Base-by-base conservation (phyloP, 2,329 filamentous ascomycete species). In the Onygenales sp. region DNA sequence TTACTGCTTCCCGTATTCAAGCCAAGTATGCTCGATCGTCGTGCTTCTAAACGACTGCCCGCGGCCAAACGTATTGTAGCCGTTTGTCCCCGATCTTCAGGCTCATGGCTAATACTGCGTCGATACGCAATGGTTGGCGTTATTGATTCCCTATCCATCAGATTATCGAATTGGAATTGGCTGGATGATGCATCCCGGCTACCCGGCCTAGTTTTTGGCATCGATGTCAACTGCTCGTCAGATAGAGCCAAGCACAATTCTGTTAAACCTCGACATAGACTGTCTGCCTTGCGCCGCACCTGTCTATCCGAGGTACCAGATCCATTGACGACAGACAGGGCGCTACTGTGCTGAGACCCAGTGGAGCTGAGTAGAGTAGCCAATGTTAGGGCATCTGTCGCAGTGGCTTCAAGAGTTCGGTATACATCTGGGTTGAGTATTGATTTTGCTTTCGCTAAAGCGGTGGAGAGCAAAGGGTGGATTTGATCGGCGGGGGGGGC, bases 211-310 rank as follows among this genome's bases (percentile, higher is more conserved):
- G 62, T 61, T 43, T 59, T 63, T 33, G 57, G 44, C 27, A 49
- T 21, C 8, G 57, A 52, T 27, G 61, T 62, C 47, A 67, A 52
- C 32, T 68, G 64, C 42, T 82, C 80, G 58, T 88, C 86, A 33
- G 84, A 84, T 52, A 98, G 74, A 0, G 90, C 87, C 53, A 98
- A 80, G 65, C 89, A 95, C 6, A 98, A 77, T 69, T 98, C 93
- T 0, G 92, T 97, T 59, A 98, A 73, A 64, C 87, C 93, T 52
- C 92, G 86, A 67, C 93, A 97, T 66, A 98, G 83, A 64, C 87
- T 90, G 66, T 98, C 92, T 32, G 89, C 89, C 69, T 95, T 96
- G 57, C 92, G 83, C 48, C 90, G 83, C 13, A 95, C 77, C 66
- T 95, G 89, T 50, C 93, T 83, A 66, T 98, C 92, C 1, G 87